These are phyloP conservation scores for Agrocybe pediades DNA, from an alignment of 768 basidiomycete species.

Conservation along the genomic window DNA sequence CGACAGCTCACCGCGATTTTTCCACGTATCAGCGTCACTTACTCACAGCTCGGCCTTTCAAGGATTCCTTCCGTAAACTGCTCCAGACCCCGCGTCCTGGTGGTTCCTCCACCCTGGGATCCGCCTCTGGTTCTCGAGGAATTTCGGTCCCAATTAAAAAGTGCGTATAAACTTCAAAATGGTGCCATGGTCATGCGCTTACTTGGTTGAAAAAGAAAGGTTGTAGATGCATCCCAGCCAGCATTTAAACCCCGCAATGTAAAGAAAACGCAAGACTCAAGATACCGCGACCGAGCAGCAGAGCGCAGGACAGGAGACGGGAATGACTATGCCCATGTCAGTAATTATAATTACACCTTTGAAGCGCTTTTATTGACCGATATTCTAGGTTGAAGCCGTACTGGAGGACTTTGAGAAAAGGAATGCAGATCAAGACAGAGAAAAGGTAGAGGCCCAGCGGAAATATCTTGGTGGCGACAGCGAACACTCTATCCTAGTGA, in stretches of 20 bases:
- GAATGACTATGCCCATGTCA: constrained; percentile 75
- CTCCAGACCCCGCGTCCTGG: constrained; percentile 34
- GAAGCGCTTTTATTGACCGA: not conserved
- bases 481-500: constrained; percentile 84
- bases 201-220: constrained; percentile 40
- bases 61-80: constrained; percentile 66
- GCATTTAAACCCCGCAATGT: constrained; percentile 84
- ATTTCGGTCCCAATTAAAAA: constrained; percentile 32
- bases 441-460: constrained; percentile 71
- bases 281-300: constrained; percentile 76
- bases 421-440: constrained; percentile 58
- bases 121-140: constrained; percentile 28
- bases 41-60: not conserved
- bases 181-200: constrained; percentile 1
- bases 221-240: constrained; percentile 52
- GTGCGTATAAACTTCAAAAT: constrained; percentile 20
- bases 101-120: constrained; percentile 17
- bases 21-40: not conserved
- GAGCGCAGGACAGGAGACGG: constrained; percentile 69
- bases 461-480: constrained; percentile 84
- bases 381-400: constrained; percentile 71
- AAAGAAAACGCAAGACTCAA: constrained; percentile 53
- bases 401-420: constrained; percentile 80
- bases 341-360: constrained; percentile 7
- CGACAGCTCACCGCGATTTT: not conserved